A percentile compares a stretch with the other conserved stretches of the same genome.
phyloP scores from a whole-genome alignment of 768 basidiomycete species.

The Tremella mesenterica region DNA sequence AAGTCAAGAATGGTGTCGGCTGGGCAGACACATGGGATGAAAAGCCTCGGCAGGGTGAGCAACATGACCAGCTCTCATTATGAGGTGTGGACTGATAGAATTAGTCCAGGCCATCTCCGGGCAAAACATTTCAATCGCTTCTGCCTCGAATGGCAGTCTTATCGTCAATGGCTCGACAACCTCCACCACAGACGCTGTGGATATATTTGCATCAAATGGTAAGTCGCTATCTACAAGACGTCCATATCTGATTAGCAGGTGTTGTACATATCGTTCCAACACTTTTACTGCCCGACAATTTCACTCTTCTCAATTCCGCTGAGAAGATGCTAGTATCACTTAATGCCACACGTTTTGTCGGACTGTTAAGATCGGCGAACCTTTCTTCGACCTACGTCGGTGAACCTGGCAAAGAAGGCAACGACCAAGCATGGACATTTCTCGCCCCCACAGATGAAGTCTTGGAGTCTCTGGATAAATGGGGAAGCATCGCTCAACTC shows the following conservation, averaged over 20 bases:
- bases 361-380: conserved; percentile 72
- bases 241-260: conserved; percentile 43
- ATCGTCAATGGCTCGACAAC: conserved; percentile 47
- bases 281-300: conserved; percentile 66
- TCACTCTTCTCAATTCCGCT: conserved; percentile 66
- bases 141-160: conserved; percentile 52
- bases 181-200: conserved; percentile 49
- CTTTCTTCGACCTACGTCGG: conserved; percentile 49
- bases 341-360: conserved; percentile 84
- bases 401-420: conserved; percentile 27
- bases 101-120: conserved; percentile 20
- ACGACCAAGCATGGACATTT: conserved; percentile 61
- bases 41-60: conserved; percentile 14
- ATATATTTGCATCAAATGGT: conserved; percentile 86
- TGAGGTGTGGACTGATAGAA: background rate
- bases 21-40: conserved; percentile 41
- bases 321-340: conserved; percentile 90
- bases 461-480: conserved; percentile 45
- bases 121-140: conserved; percentile 17
- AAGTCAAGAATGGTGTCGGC: conserved; percentile 34
- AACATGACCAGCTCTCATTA: background rate
- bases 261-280: conserved; percentile 82
- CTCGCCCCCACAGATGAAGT: conserved; percentile 87
- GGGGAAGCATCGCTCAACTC: conserved; percentile 9
- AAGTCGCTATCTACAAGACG: background rate